phyloP scores from a whole-genome alignment of 2,329 filamentous ascomycete genomes.

The Didymella segeticola region DNA sequence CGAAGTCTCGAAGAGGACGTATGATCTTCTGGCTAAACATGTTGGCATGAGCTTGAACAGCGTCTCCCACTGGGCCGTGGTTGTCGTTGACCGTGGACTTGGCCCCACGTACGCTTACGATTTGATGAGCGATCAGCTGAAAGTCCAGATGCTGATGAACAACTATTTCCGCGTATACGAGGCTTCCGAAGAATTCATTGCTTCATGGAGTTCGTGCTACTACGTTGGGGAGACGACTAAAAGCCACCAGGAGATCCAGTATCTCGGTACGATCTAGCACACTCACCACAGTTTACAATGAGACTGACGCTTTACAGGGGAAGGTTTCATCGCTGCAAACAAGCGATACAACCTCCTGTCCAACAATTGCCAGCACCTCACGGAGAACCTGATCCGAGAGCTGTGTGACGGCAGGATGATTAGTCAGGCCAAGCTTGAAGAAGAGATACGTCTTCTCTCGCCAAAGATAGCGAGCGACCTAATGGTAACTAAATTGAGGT shows the following conservation, averaged over 20 bases:
- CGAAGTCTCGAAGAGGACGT: conserved; percentile 11
- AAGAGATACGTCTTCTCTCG: conserved; percentile 16
- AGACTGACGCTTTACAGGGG: conserved; percentile 3
- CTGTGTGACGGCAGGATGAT: conserved; percentile 20
- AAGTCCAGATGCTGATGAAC: conserved; percentile 19
- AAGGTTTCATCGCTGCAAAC: conserved; percentile 15
- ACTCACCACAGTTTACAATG: no score
- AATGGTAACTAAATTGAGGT: conserved; percentile 13
- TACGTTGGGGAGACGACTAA: conserved; percentile 19
- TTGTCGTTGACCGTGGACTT: conserved; percentile 13
- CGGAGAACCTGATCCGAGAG: conserved; percentile 12
- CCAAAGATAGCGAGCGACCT: conserved; percentile 19
- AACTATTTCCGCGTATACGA: conserved; percentile 21
- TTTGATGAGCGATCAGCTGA: conserved; percentile 17
- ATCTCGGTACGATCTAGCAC: conserved; percentile 1
- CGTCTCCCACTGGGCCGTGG: conserved; percentile 16
- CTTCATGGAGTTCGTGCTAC: conserved; percentile 19
- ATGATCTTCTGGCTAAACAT: conserved; percentile 17
- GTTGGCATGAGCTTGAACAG: conserved; percentile 22
- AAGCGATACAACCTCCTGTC: conserved; percentile 15
- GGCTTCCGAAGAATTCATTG: conserved; percentile 7
- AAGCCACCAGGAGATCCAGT: conserved; percentile 14
- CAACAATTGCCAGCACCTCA: conserved; percentile 20
- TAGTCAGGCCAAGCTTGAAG: conserved; percentile 18
- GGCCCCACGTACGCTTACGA: conserved; percentile 16